Conservation (phyloP, 495 filamentous ascomycete species). For the Talaromyces trachyspermus region DNA sequence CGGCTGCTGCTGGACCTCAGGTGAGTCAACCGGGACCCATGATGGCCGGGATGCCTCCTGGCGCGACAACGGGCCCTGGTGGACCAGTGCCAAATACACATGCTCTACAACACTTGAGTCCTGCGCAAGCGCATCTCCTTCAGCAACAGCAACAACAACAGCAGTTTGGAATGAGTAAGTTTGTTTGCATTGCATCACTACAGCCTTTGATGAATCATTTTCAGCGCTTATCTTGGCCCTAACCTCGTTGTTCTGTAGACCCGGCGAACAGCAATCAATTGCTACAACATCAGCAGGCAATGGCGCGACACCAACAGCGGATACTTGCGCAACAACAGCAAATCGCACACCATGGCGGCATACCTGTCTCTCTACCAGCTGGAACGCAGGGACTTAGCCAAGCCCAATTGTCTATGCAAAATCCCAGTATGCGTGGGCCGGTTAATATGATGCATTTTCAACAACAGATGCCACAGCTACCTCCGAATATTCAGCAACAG, state of each 20-base stretch:
- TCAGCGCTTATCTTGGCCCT: not conserved
- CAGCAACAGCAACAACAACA: slow-evolving; percentile 51
- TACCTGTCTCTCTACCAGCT: slow-evolving; percentile 50
- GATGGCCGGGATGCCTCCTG: slow-evolving; percentile 78
- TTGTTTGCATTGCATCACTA: not conserved
- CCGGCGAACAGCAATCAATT: slow-evolving; percentile 47
- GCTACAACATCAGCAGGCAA: slow-evolving; percentile 37
- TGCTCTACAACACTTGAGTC: slow-evolving; percentile 72
- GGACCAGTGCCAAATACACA: slow-evolving; percentile 64
- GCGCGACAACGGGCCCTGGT: slow-evolving; percentile 44
- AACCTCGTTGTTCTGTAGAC: slow-evolving; percentile 13
- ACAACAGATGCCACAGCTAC: slow-evolving; percentile 45
- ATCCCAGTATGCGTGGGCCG: slow-evolving; percentile 34
- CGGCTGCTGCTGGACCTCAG: slow-evolving; percentile 67
- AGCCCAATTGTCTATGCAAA: slow-evolving; percentile 51
- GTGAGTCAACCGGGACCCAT: slow-evolving; percentile 71
- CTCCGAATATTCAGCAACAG: slow-evolving; percentile 38
- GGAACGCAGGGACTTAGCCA: slow-evolving; percentile 50
- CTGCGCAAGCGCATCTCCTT: slow-evolving; percentile 46
- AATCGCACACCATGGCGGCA: slow-evolving; percentile 39
- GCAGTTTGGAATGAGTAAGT: slow-evolving; percentile 9
- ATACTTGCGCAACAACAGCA: slow-evolving; percentile 36
- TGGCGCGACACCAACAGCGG: slow-evolving; percentile 29
- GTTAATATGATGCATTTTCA: slow-evolving; percentile 39
- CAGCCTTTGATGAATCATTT: too few species aligned